Conservation (phyloP, 169 alveolate genomes). For the Plasmodium yoelii region DNA sequence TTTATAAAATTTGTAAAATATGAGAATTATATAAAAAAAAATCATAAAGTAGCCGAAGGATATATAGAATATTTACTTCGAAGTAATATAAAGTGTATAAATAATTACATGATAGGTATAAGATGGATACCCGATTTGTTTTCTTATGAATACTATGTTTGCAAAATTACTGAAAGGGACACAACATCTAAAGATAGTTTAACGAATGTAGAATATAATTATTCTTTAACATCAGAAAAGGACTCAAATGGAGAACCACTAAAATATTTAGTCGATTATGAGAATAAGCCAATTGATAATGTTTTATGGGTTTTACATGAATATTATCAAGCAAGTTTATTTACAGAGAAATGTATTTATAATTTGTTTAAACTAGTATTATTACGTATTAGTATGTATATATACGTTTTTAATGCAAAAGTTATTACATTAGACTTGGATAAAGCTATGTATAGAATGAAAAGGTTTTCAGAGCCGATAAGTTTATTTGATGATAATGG, state of each 20-base stretch:
- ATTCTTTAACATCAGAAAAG: conserved; percentile 30
- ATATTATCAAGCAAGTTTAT: conserved; percentile 64
- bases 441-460: conserved; percentile 74
- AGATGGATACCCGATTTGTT: conserved; percentile 67
- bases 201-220: conserved; percentile 21
- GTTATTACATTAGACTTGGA: conserved; percentile 61
- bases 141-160: conserved; percentile 71
- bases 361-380: conserved; percentile 69
- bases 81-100: conserved; percentile 65
- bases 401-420: conserved; percentile 27
- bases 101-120: conserved; percentile 66
- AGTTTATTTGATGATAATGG: conserved; percentile 21
- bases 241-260: conserved; percentile 13
- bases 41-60: conserved; percentile 64
- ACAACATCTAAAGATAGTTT: not conserved
- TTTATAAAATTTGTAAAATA: conserved; percentile 52
- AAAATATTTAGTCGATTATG: conserved; percentile 62
- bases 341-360: conserved; percentile 68
- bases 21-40: conserved; percentile 51
- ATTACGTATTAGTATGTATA: conserved; percentile 43
- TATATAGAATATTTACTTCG: conserved; percentile 37
- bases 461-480: conserved; percentile 68
- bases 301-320: conserved; percentile 67
- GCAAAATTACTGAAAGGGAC: conserved; percentile 37
- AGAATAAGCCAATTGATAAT: conserved; percentile 43